These are phyloP conservation scores for Serendipita sp. DNA, from an alignment of 768 basidiomycete species.

Conservation along the genomic window DNA sequence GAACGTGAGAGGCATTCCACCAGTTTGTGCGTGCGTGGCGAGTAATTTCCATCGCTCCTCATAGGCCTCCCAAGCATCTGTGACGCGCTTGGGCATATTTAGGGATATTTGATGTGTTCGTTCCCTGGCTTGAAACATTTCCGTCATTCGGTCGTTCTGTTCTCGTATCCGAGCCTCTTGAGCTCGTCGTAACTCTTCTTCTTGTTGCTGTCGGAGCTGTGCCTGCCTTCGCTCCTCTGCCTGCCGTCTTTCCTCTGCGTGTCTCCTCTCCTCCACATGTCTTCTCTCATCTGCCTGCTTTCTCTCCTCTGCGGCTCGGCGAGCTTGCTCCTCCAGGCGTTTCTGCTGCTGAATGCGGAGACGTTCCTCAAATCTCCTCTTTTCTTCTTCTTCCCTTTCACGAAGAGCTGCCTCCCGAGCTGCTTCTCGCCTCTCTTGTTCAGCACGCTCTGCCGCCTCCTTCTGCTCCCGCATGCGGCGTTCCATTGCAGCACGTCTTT, in stretches of 20 bases:
- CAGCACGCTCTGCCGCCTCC: conserved; percentile 39
- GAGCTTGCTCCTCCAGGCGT: conserved; percentile 37
- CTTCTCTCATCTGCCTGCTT: conserved; percentile 23
- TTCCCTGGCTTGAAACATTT: background rate
- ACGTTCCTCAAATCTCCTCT: conserved; percentile 27
- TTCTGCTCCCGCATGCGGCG: conserved; percentile 41
- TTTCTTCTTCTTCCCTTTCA: conserved; percentile 29
- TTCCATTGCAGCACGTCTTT: conserved; percentile 29
- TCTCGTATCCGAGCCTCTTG: conserved; percentile 11
- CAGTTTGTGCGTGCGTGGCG: background rate
- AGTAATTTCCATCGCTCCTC: conserved; percentile 12
- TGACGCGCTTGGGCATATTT: conserved; percentile 7
- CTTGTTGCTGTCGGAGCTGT: conserved; percentile 1
- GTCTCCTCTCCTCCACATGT: conserved; percentile 42
- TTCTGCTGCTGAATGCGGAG: conserved; percentile 40
- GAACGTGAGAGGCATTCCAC: conserved; percentile 2
- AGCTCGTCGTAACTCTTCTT: conserved; percentile 11
- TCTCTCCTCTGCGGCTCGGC: conserved; percentile 45
- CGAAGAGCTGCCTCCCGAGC: conserved; percentile 32
- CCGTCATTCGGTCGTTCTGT: conserved; percentile 12
- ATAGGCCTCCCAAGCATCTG: conserved; percentile 12
- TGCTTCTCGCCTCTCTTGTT: conserved; percentile 48
- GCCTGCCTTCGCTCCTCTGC: conserved; percentile 19
- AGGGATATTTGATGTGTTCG: background rate
- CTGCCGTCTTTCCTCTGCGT: conserved; percentile 39